Percentiles rank a stretch among this genome's conserved stretches.
These are phyloP conservation scores for Raffaelea arxii DNA, from an alignment of 2,329 filamentous ascomycete species.

Conservation along the genomic window DNA sequence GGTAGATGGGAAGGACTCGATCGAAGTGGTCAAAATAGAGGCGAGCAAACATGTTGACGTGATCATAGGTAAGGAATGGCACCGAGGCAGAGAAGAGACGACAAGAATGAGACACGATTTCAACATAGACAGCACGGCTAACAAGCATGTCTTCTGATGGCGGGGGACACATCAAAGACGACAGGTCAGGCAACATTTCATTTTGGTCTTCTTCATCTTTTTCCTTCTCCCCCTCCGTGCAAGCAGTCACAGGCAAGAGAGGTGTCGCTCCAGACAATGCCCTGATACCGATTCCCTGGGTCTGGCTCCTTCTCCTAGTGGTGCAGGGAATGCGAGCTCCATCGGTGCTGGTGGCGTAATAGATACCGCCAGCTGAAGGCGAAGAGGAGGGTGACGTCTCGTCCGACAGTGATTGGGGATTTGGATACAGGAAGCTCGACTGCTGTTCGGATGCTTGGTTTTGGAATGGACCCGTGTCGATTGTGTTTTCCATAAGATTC, in stretches of 20 bases:
- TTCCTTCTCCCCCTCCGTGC: too few relatives aligned
- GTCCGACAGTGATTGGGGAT: background rate
- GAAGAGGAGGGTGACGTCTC: background rate
- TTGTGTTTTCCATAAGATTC: background rate
- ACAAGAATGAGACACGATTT: background rate
- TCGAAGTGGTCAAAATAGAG: slow-evolving; percentile 24
- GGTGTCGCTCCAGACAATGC: background rate
- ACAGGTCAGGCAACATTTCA: background rate
- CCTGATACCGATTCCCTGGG: slow-evolving; percentile 2
- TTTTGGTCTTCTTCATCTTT: slow-evolving; percentile 5
- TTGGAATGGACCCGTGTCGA: background rate
- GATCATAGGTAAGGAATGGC: slow-evolving; percentile 12
- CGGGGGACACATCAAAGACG: background rate
- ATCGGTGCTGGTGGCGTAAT: slow-evolving; percentile 9
- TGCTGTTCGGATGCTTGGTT: background rate
- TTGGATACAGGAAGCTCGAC: background rate
- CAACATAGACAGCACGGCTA: background rate
- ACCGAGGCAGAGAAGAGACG: background rate
- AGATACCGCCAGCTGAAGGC: slow-evolving; percentile 1
- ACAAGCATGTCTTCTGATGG: background rate
- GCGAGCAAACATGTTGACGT: slow-evolving; percentile 20
- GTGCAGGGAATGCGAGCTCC: slow-evolving; percentile 9
- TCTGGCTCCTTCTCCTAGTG: background rate
- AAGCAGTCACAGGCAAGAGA: slow-evolving; percentile 1
- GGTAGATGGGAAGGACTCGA: slow-evolving; percentile 21